Evolutionary conservation across 2,329 filamentous ascomycete species (phyloP).

Genomic region (Diaporthe velutina): DNA sequence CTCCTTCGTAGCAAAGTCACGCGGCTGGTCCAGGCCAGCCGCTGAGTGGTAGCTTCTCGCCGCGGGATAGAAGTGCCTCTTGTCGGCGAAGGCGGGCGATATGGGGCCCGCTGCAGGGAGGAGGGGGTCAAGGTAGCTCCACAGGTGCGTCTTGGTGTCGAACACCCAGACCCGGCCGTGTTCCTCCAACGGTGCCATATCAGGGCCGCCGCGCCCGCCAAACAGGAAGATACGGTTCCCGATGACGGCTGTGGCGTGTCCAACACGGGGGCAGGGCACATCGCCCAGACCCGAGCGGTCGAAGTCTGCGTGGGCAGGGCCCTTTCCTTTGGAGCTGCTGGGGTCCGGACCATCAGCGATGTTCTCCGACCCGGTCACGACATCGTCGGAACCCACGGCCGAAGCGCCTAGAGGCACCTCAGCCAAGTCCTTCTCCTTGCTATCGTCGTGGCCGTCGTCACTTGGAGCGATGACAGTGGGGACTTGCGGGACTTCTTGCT

Average conservation of each 20-base stretch:
- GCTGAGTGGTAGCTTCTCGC: constrained; percentile 80
- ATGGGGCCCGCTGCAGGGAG: constrained; percentile 55
- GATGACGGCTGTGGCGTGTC: constrained; percentile 78
- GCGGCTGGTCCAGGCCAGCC: constrained; percentile 68
- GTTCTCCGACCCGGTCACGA: constrained; percentile 36
- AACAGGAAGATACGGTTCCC: constrained; percentile 82
- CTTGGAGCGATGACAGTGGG: constrained; percentile 44
- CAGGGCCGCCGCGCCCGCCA: constrained; percentile 79
- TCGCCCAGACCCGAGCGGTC: constrained; percentile 48
- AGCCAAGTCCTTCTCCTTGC: constrained; percentile 49
- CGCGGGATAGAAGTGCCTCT: constrained; percentile 62
- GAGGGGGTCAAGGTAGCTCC: constrained; percentile 74
- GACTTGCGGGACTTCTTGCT: constrained; percentile 37
- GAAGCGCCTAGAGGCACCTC: constrained; percentile 41
- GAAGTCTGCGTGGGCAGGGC: constrained; percentile 39
- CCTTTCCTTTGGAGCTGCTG: constrained; percentile 54
- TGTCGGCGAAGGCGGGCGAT: constrained; percentile 37
- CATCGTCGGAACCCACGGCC: constrained; percentile 9
- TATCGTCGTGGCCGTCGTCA: constrained; percentile 40
- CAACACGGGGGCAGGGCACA: constrained; percentile 77
- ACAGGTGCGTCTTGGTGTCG: constrained; percentile 72
- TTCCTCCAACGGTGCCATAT: constrained; percentile 80
- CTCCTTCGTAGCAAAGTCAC: constrained; percentile 53
- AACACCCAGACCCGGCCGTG: constrained; percentile 82
- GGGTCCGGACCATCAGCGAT: constrained; percentile 34